A percentile compares a stretch with the other conserved stretches of the same genome.
These are phyloP conservation scores for Cymbopogon citratus DNA, from an alignment of 176 grass and related monocot species.

Conservation along the genomic window DNA sequence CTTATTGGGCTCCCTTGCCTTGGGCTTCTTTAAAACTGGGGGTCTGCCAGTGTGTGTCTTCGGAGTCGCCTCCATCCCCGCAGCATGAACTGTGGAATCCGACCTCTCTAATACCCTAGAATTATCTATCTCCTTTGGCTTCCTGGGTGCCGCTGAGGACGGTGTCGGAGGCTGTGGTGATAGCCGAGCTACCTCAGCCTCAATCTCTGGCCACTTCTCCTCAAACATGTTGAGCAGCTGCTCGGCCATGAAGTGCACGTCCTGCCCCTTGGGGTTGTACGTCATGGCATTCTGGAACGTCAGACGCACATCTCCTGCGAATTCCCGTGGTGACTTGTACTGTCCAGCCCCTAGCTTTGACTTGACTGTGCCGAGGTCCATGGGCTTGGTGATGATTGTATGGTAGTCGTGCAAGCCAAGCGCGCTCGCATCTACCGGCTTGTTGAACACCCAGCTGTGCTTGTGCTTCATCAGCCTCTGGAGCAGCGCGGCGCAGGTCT, in stretches of 20 bases:
- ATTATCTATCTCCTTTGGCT: constrained; percentile 47
- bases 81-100: constrained; percentile 53
- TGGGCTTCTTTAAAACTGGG: constrained; percentile 70
- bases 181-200: constrained; percentile 47
- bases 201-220: constrained; percentile 56
- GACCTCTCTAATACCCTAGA: constrained; percentile 59
- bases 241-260: constrained; percentile 68
- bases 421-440: constrained; percentile 65
- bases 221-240: constrained; percentile 64
- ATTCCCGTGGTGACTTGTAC: constrained; percentile 57
- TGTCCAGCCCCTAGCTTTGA: constrained; percentile 45
- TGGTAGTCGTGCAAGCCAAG: constrained; percentile 85
- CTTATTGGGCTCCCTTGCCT: constrained; percentile 75
- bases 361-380: constrained; percentile 86
- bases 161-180: constrained; percentile 45
- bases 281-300: constrained; percentile 89
- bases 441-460: constrained; percentile 83
- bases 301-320: constrained; percentile 58
- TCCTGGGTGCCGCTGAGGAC: constrained; percentile 44
- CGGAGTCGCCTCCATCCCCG: constrained; percentile 33
- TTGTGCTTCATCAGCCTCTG: constrained; percentile 73
- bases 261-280: constrained; percentile 75
- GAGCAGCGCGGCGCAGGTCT: constrained; percentile 55
- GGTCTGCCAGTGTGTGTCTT: constrained; percentile 43
- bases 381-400: constrained; percentile 66